Evolutionary conservation across 495 filamentous ascomycete genomes (phyloP), one percentile per base, ranked within the genome.

Genomic region (Penicillium lagena): DNA sequence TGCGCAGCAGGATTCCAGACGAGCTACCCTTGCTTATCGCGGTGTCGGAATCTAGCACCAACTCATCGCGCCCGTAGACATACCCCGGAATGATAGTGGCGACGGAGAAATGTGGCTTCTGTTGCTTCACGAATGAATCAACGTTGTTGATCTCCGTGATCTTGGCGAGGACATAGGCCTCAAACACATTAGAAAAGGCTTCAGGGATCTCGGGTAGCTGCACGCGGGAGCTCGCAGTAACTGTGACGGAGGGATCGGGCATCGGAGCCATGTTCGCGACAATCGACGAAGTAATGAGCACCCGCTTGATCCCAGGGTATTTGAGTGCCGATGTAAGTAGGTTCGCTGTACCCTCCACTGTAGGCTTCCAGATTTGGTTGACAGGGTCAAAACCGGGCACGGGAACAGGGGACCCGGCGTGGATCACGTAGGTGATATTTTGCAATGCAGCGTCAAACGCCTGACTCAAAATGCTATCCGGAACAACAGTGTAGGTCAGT

Each of bases 221-320:
- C 13, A 51, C 27, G 22, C 49, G 43, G 8, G 49, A 43, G 1
- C 36, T 29, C 3, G 81, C 71, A 37, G 77, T 53, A 14, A 80
- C 31, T 52, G 83, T 78, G 35, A 78, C 60, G 7, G 82, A 82
- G 4, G 49, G 43, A 29, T 51, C 43, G 7, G 49, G 49, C 9
- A 43, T 39, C 3, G 35, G 40, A 6, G 43, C 6, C 43, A 51
- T 39, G 39, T 39, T 51, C 33, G 34, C 49, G n/a, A 40, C 43
- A 64, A 86, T 88, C 8, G 81, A 85, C 12, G 74, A 80, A 5
- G 83, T 88, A 43, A 88, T 73, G 40, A 85, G 73, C 9, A 89
- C 79, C 37, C 76, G 70, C 62, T 80, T 82, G 27, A 89, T 82
- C 7, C 52, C 49, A 1, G 83, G 81, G 37, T 64, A 66, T 29